A percentile compares a stretch with the other conserved stretches of the same genome.
phyloP scores from a whole-genome alignment of 73 alveolate genomes.

The Tetrahymena malaccensis region DNA sequence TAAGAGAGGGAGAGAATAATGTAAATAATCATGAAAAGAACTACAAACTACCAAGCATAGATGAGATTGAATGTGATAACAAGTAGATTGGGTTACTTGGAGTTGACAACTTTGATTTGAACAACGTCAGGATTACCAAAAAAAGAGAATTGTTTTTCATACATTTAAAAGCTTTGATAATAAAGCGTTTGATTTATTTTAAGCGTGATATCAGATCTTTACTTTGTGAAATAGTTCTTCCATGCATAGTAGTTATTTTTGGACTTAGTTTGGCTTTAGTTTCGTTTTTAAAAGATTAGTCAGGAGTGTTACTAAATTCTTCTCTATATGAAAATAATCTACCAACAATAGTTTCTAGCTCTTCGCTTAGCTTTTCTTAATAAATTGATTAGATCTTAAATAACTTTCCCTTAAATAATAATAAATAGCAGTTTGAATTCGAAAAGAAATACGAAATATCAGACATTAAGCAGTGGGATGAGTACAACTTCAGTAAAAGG shows the following conservation, averaged over 20 bases:
- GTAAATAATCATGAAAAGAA: not conserved
- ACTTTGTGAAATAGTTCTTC: constrained; percentile 78
- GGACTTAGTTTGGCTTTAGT: constrained; percentile 65
- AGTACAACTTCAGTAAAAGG: not conserved
- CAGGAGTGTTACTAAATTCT: constrained; percentile 7
- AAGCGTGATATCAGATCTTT: constrained; percentile 74
- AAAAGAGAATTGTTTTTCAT: constrained; percentile 28
- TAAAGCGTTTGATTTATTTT: constrained; percentile 62
- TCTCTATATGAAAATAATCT: not conserved
- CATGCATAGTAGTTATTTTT: constrained; percentile 64
- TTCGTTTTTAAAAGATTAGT: constrained; percentile 39
- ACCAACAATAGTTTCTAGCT: not conserved
- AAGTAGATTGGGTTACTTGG: not conserved
- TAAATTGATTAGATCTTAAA: not conserved
- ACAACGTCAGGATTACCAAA: constrained; percentile 21
- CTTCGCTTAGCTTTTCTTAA: not conserved
- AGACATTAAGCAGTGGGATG: not conserved
- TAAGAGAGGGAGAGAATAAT: constrained; percentile 55
- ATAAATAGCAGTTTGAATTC: not conserved
- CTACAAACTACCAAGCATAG: not conserved
- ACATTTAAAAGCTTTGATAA: constrained; percentile 69
- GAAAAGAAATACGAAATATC: not conserved
- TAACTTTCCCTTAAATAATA: not conserved
- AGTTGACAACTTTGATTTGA: constrained; percentile 25
- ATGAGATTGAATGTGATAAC: not conserved